These are phyloP conservation scores for Cystofilobasidium bisporidii DNA, from an alignment of 768 basidiomycete species.

Conservation along the genomic window DNA sequence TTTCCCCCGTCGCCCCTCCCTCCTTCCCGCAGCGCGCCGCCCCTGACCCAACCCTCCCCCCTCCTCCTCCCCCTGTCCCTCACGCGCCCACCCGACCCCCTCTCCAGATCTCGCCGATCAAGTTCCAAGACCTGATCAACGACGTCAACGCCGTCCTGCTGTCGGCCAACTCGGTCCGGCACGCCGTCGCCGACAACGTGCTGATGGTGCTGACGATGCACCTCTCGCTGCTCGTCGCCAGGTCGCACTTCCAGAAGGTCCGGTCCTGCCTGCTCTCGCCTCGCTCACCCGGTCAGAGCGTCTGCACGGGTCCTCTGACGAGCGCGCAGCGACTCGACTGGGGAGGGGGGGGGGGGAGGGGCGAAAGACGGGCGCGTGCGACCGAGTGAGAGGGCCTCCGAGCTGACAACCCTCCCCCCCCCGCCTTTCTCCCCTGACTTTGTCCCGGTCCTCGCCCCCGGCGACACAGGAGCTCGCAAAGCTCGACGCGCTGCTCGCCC, in stretches of 20 bases:
- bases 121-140: conserved; percentile 83
- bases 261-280: conserved; percentile 29
- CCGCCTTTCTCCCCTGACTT: too few relatives aligned
- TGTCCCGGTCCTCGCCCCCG: too few relatives aligned
- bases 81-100: neutral
- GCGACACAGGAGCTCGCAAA: conserved; percentile 74
- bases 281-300: too few relatives aligned
- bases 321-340: too few relatives aligned
- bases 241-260: conserved; percentile 76
- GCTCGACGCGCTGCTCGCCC: conserved; percentile 54
- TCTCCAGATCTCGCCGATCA: conserved; percentile 74
- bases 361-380: too few relatives aligned
- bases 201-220: conserved; percentile 72
- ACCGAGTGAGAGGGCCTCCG: neutral
- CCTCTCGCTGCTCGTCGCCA: conserved; percentile 57
- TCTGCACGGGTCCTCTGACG: too few relatives aligned
- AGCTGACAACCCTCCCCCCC: neutral
- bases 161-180: conserved; percentile 67
- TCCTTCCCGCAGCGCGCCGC: neutral
- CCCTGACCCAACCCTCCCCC: neutral
- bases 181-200: conserved; percentile 66
- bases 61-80: neutral
- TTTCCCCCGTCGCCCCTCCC: neutral
- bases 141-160: conserved; percentile 80
- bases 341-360: too few relatives aligned